Percentiles rank a stretch among this genome's conserved stretches.
Conservation (phyloP, 371 early-diverging fungal genomes). For the Lichtheimia ramosa region DNA sequence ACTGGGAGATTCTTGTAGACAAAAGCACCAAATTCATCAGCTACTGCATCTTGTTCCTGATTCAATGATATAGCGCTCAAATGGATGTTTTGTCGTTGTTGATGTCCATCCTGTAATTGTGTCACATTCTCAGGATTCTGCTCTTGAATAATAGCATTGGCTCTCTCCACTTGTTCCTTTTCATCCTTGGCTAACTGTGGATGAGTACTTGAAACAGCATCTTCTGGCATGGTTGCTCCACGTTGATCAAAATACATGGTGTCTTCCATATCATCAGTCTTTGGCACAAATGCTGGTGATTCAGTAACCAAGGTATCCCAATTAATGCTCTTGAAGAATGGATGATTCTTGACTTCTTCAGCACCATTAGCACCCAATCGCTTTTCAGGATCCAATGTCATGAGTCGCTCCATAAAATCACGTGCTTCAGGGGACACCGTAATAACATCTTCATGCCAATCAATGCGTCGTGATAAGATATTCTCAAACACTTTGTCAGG, state of each 20-base stretch:
- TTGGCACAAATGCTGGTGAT: conserved; percentile 85
- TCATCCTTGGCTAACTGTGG: conserved; percentile 22
- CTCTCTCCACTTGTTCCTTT: conserved; percentile 33
- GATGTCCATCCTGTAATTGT: neutral
- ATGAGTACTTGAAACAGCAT: conserved; percentile 14
- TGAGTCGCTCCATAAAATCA: conserved; percentile 83
- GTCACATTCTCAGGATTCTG: conserved; percentile 33
- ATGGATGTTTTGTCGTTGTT: neutral
- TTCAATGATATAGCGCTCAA: neutral
- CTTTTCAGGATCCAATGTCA: conserved; percentile 73
- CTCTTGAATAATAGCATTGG: conserved; percentile 42
- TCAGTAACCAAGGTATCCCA: conserved; percentile 72
- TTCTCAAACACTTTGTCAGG: conserved; percentile 87
- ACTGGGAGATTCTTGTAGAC: conserved; percentile 87
- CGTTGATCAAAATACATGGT: conserved; percentile 94
- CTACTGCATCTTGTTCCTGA: conserved; percentile 11
- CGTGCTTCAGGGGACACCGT: conserved; percentile 81
- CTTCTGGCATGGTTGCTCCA: conserved; percentile 64
- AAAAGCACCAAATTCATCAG: conserved; percentile 89
- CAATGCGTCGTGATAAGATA: conserved; percentile 73
- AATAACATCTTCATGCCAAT: conserved; percentile 68
- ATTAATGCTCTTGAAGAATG: conserved; percentile 64
- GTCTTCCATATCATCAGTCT: conserved; percentile 75
- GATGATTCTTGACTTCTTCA: conserved; percentile 66
- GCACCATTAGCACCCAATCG: conserved; percentile 75